Evolutionary conservation across 331 rosid genomes (phyloP), one percentile per base, ranked within the genome.

Genomic region (Erythrophleum ivorense): DNA sequence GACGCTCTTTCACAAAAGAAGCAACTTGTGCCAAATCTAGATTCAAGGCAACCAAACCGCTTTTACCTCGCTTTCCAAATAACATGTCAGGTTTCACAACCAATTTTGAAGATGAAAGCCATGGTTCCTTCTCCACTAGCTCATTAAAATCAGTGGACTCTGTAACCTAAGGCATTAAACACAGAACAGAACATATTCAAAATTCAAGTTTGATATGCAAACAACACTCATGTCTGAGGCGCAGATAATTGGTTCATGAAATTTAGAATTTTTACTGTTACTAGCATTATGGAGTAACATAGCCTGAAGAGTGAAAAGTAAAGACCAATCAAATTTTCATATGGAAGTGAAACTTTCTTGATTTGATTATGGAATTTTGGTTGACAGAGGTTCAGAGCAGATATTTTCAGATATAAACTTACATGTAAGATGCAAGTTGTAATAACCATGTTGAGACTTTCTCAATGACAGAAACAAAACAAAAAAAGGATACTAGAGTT

Each of bases 61-160:
- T 96, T 86, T 96, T 96, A 63, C 99, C 99, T 81, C 99, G 97
- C 91, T 96, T 96, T 78, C 99, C 99, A 46, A 96, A 96, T 84
- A 96, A 82, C 99, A 93, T 94, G 84, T 96, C 99, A n/a, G 99
- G 99, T 71, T 96, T 96, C 81, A 96, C 99, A 72, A 92, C 99
- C 92, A 96, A 58, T 74, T 90, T 96, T 48, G 92, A 89, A 53
- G 97, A 92, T 3, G 91, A 92, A 79, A 96, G 97, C 99, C 99
- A 96, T 7, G 95, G 86, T 82, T 96, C 98, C 82, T 88, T 95
- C 86, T 90, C 88, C 70, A 83, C 90, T 52, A 95, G 85, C 88
- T 91, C 91, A 73, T 81, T 86, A 80, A 96, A 88, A 87, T 93
- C 97, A 69, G 99, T 94, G 78, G 97, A 78, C 74, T 88, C 94